Evolutionary conservation across 768 basidiomycete species (phyloP), one percentile per base, ranked within the genome.

Genomic region (Termitomyces sp.): DNA sequence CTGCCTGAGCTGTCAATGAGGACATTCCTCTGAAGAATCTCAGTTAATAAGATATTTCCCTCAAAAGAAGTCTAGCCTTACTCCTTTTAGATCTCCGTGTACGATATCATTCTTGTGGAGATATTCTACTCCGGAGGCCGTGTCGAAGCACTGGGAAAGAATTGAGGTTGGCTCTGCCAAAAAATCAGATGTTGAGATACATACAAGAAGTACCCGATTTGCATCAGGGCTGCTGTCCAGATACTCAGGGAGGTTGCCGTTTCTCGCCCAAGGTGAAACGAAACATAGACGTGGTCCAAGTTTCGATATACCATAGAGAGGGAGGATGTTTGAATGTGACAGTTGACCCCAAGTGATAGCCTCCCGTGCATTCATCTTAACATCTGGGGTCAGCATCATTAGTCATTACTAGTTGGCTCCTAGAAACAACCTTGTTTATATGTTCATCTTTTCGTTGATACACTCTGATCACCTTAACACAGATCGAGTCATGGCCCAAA

Each of bases 11-110:
- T 15, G n/a, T 66, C 55, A 4, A 71, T 59, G 38, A 69, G 63
- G 39, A 71, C 64, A 44, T 69, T 68, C 5, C 20, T 28, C 68
- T 71, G 12, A 20, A 20, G 7, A 50, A 55, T 18, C 33, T 2
- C n/a, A 3, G 7, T 39, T 57, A 5, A 32, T 33, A 16, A 39
- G 13, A 18, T 40, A 28, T 46, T 4, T 55, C 44, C 18, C 3
- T 40, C 33, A 38, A 12, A 13, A 51, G 2, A 36, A 39, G 36
- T n/a, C 24, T 15, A 20, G 18, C 5, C 36, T 44, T 48, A 73
- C 72, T 45, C 70, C 71, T 69, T 73, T 73, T 20, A 75, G 62
- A 62, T 75, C 73, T 11, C 74, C 73, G 48, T 75, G 74, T 18
- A 73, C 65, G 7, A 74, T 68, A 20, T 66, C 53, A 39, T 67